Percentiles rank a stretch among this genome's conserved stretches.
Conservation (phyloP, 1,284 basidiomycete species). For the Heterobasidion annosum region DNA sequence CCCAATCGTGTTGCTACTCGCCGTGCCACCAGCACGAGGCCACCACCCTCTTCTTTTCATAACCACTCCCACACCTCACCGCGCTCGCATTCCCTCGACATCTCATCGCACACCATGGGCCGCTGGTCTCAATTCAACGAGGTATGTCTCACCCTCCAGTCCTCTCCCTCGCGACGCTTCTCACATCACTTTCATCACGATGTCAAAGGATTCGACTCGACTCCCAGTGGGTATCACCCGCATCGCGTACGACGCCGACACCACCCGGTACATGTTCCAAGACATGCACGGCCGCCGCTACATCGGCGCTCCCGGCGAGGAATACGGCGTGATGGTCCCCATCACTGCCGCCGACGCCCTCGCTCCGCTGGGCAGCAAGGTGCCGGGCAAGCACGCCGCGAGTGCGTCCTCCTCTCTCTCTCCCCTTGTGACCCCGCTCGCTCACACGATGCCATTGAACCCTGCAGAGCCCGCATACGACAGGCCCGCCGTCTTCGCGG, state of each 20-base stretch:
- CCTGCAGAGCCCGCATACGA: slow-evolving; percentile 8
- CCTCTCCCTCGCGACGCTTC: background rate
- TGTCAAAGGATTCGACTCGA: slow-evolving; percentile 34
- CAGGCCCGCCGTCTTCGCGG: slow-evolving; percentile 7
- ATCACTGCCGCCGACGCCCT: background rate
- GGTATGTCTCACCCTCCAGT: background rate
- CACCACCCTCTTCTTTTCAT: background rate
- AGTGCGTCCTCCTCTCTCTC: background rate
- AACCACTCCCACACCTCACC: background rate
- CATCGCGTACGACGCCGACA: slow-evolving; percentile 45
- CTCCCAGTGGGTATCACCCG: slow-evolving; percentile 44
- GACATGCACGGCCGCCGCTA: slow-evolving; percentile 37
- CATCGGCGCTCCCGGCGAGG: slow-evolving; percentile 30
- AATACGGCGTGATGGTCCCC: slow-evolving; percentile 26
- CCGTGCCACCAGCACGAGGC: background rate
- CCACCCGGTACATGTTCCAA: slow-evolving; percentile 36
- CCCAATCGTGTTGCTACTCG: background rate
- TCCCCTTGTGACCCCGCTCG: background rate
- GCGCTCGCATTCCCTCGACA: background rate
- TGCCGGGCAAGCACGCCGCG: background rate
- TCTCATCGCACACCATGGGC: background rate
- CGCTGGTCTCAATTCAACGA: background rate
- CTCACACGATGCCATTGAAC: background rate
- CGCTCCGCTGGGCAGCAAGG: background rate
- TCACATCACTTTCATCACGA: background rate